phyloP scores from a whole-genome alignment of 192 early-diverging fungal genomes.

The Backusella psychrophila region DNA sequence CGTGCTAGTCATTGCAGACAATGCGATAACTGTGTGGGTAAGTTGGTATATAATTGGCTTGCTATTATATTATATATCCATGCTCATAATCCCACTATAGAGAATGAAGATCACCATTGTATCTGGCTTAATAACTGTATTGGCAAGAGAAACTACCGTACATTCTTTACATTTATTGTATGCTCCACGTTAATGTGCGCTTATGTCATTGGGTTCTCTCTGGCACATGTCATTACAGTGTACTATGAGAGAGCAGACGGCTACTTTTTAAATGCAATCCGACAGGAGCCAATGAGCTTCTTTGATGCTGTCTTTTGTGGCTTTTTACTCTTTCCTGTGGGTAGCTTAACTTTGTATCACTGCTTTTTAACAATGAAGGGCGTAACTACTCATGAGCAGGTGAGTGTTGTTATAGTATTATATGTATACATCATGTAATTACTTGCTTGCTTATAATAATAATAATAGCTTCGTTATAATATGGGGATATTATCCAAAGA shows the following conservation, averaged over 20 bases:
- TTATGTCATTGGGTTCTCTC: constrained; percentile 59
- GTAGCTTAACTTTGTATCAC: constrained; percentile 72
- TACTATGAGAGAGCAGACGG: not conserved
- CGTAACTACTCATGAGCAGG: constrained; percentile 86
- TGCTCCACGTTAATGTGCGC: constrained; percentile 58
- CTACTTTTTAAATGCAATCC: not conserved
- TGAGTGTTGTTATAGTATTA: constrained; percentile 19
- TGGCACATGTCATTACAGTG: constrained; percentile 51
- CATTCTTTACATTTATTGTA: constrained; percentile 80
- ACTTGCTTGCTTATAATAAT: not conserved
- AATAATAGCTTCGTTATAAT: not conserved
- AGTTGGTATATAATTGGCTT: not conserved
- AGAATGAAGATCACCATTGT: constrained; percentile 88
- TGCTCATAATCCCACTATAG: constrained; percentile 25
- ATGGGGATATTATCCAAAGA: constrained; percentile 35
- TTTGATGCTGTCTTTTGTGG: constrained; percentile 62
- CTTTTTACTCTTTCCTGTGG: constrained; percentile 59
- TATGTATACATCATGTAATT: too few relatives aligned
- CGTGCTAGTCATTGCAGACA: constrained; percentile 82
- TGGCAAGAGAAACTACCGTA: constrained; percentile 78
- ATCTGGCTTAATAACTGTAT: constrained; percentile 96
- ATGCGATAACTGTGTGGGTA: constrained; percentile 90
- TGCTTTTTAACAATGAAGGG: constrained; percentile 66
- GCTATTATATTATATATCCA: not conserved
- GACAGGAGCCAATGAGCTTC: constrained; percentile 32